Evolutionary conservation across 768 basidiomycete species (phyloP).

Genomic region (Glaciozyma martinii): DNA sequence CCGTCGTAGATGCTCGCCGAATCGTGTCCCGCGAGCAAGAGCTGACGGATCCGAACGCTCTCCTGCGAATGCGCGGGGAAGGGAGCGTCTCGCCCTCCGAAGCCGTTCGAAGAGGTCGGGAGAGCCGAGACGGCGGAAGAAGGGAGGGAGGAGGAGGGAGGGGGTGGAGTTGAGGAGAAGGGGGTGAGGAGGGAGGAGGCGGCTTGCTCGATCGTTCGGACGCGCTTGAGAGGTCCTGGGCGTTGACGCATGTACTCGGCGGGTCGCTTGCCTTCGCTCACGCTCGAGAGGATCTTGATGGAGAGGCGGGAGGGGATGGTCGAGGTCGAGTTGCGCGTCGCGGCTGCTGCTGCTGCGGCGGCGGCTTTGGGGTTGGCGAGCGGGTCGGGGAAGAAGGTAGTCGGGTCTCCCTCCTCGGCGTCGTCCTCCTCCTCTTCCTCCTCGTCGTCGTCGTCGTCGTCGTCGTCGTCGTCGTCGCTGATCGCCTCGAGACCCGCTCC

Average conservation of each 20-base stretch:
- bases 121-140: too few relatives aligned
- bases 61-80: not conserved
- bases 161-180: too few relatives aligned
- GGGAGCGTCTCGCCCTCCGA: not conserved
- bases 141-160: too few relatives aligned
- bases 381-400: not conserved
- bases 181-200: not conserved
- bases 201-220: not conserved
- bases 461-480: not conserved
- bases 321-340: too few relatives aligned
- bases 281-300: not conserved
- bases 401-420: not conserved
- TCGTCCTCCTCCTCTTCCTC: not conserved
- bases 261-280: not conserved
- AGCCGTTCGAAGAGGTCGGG: not conserved
- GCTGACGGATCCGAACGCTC: not conserved
- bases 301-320: too few relatives aligned
- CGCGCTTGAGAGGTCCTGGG: not conserved
- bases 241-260: conserved; percentile 1
- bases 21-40: not conserved
- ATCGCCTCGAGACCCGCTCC: too few relatives aligned
- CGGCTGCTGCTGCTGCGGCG: not conserved
- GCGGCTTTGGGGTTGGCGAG: conserved; percentile 1
- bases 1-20: not conserved
- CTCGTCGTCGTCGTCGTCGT: not conserved